Conservation (phyloP, 495 filamentous ascomycete genomes). For the Talaromyces adpressus region DNA sequence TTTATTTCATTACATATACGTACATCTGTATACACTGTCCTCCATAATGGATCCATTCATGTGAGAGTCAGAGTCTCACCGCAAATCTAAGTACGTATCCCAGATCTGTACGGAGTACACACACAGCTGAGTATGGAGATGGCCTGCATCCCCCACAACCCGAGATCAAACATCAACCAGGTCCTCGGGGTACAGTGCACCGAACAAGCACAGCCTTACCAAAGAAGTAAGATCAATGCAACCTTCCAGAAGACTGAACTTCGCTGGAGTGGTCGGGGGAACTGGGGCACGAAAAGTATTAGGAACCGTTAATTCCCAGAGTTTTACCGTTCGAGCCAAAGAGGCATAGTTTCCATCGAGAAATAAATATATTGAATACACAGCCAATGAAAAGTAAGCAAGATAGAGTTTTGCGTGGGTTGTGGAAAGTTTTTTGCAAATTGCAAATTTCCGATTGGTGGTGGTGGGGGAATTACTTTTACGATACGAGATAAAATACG, state of each 20-base stretch:
- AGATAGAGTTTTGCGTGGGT: background rate
- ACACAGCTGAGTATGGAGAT: background rate
- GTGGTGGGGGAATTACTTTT: background rate
- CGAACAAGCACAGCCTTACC: background rate
- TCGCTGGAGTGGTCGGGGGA: no score
- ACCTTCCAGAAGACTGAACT: background rate
- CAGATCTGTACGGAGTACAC: background rate
- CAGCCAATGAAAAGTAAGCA: background rate
- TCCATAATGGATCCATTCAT: no score
- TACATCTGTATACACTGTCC: no score
- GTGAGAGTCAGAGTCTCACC: background rate
- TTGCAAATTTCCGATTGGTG: slow-evolving; percentile 2
- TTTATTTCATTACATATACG: background rate
- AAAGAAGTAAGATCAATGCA: background rate
- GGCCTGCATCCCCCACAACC: background rate
- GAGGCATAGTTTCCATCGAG: background rate
- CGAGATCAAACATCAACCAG: background rate
- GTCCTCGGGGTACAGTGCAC: slow-evolving; percentile 2
- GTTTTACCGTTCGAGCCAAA: background rate
- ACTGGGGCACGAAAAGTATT: slow-evolving; percentile 1
- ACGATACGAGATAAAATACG: background rate
- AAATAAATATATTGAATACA: background rate
- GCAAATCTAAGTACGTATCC: background rate
- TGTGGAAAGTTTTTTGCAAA: background rate
- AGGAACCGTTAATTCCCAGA: background rate